Evolutionary conservation across 2,329 filamentous ascomycete species (phyloP), one percentile per base, ranked within the genome.

Genomic region (Fusarium tanahbumbuense): DNA sequence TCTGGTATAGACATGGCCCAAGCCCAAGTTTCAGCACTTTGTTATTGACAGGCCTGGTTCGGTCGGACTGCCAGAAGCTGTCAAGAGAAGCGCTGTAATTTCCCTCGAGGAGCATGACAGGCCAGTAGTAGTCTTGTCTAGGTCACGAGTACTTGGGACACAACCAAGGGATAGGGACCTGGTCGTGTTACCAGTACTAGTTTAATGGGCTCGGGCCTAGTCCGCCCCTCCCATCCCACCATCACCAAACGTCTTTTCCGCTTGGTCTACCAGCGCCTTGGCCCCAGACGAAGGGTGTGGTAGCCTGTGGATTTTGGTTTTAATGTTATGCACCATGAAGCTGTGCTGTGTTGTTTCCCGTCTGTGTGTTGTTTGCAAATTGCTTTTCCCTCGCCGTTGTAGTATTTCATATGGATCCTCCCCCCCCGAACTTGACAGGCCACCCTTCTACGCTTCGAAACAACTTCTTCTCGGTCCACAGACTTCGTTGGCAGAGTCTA

Each of bases 401-500:
- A 58, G 68, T 75, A 75, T 71, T 75, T 75, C 63, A 75, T 61
- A 56, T 72, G 64, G 60, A 63, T 61, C 62, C 53, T 22, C 47
- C 59, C 67, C 67, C 70, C 69, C 68, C 69, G 60, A 25, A 41
- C 32, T 60, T 56, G 55, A 60, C 60, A 40, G 20, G 48, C 56
- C 56, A 67, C 71, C 68, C 64, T 72, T 67, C 46, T 71, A 69
- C 63, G 55, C 58, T 64, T 69, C 61, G 62, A 60, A 70, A 73
- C 66, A 67, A 64, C 65, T 68, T 69, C 66, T 65, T 67, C 68
- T 66, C 64, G 68, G 66, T 65, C 73, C 78, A 70, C 65, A 75
- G 78, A 79, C 85, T 86, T 87, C 85, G 85, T 86, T 87, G 85
- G 85, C 85, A 87, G 83, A 87, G 85, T 85, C 84, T 81, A 69